A percentile compares a stretch with the other conserved stretches of the same genome.
Conservation (phyloP, 202 grass and related monocot genomes). For the Setaria italica region DNA sequence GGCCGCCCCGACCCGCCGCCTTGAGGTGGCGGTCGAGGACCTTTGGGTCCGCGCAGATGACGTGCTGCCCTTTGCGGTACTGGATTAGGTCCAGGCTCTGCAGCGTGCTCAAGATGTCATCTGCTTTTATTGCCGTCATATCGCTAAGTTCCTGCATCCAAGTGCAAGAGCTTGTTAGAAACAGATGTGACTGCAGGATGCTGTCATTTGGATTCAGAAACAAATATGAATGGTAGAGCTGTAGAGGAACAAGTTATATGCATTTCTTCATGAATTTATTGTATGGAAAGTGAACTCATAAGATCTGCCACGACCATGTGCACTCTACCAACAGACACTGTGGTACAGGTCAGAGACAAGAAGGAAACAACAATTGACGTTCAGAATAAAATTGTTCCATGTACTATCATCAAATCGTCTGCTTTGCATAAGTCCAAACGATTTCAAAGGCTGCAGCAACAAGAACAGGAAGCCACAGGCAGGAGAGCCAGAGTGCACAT, state of each 20-base stretch:
- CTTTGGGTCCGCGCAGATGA: slow-evolving; percentile 96
- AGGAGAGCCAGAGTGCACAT: slow-evolving; percentile 40
- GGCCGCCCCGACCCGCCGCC: slow-evolving; percentile 84
- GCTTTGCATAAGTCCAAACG: slow-evolving; percentile 45
- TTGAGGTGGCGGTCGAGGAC: slow-evolving; percentile 95
- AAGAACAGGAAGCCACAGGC: slow-evolving; percentile 38
- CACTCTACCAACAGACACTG: slow-evolving; percentile 3
- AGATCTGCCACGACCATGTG: slow-evolving; percentile 27
- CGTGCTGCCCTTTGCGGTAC: slow-evolving; percentile 97
- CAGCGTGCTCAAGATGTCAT: slow-evolving; percentile 91
- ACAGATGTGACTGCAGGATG: neutral
- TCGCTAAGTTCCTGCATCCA: slow-evolving; percentile 88
- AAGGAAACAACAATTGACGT: slow-evolving; percentile 29
- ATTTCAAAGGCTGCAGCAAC: slow-evolving; percentile 9
- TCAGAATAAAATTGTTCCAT: slow-evolving; percentile 45
- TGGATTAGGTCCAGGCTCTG: slow-evolving; percentile 96
- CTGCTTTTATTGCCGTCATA: slow-evolving; percentile 97
- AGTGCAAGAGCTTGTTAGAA: slow-evolving; percentile 36
- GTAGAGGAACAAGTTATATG: neutral
- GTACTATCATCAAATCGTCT: slow-evolving; percentile 21
- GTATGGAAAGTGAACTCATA: neutral
- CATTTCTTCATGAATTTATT: neutral
- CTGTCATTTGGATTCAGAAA: neutral
- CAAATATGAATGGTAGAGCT: neutral
- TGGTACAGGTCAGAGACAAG: slow-evolving; percentile 31